Conservation (phyloP, 495 filamentous ascomycete genomes). For the Bacidia gigantensis region DNA sequence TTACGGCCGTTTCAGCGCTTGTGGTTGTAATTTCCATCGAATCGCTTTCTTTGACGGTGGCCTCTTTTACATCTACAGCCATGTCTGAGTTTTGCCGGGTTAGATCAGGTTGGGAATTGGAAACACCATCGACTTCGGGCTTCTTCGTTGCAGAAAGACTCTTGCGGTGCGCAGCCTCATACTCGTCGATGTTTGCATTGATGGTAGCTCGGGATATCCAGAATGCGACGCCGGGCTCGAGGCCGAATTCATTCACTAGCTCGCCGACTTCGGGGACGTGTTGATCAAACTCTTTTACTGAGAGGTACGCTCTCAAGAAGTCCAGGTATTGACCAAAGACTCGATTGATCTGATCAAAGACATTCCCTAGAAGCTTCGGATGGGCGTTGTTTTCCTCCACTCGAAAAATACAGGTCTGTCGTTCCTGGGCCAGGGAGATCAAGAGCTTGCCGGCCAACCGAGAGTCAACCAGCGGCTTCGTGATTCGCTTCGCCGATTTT, state of each 20-base stretch:
- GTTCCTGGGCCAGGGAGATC: constrained; percentile 79
- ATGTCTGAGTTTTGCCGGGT: constrained; percentile 13
- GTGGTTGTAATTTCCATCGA: not conserved
- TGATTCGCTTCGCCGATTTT: constrained; percentile 57
- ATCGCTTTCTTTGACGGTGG: not conserved
- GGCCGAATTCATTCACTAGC: constrained; percentile 64
- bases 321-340: constrained; percentile 81
- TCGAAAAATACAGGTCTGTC: constrained; percentile 63
- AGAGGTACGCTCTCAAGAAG: constrained; percentile 64
- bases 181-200: constrained; percentile 35
- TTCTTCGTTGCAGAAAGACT: constrained; percentile 5
- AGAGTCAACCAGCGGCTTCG: constrained; percentile 60
- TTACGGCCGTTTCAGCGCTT: not conserved
- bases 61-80: constrained; percentile 4
- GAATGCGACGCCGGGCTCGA: constrained; percentile 76
- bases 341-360: constrained; percentile 80
- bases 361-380: constrained; percentile 66
- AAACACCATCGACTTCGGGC: constrained; percentile 12
- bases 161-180: constrained; percentile 23
- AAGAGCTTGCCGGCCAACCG: constrained; percentile 64
- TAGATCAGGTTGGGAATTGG: constrained; percentile 10
- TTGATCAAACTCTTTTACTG: constrained; percentile 62
- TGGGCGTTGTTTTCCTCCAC: constrained; percentile 52
- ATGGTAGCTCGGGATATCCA: constrained; percentile 68
- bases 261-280: constrained; percentile 62